A percentile compares a stretch with the other conserved stretches of the same genome.
phyloP scores from a whole-genome alignment of 202 grass and related monocot species.

The Schoenoplectus triqueter region DNA sequence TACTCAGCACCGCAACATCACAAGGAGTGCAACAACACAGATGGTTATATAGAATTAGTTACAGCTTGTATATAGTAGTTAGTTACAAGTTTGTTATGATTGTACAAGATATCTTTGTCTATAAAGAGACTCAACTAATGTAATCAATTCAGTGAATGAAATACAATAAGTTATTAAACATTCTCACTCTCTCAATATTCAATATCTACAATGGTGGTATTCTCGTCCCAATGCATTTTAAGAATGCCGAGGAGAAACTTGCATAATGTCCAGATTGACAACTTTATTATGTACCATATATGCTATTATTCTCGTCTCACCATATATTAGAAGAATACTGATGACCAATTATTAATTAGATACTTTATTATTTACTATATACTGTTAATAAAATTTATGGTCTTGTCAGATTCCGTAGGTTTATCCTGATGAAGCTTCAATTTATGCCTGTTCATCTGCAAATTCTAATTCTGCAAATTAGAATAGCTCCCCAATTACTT shows the following conservation, averaged over 20 bases:
- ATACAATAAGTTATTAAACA: no score
- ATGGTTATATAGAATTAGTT: no score
- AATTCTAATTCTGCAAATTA: conserved; percentile 15
- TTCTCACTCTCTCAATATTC: neutral
- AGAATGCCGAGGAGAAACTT: neutral
- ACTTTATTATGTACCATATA: neutral
- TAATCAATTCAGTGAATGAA: no score
- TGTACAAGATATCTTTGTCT: no score
- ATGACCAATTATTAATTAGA: conserved; percentile 5
- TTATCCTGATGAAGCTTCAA: conserved; percentile 31
- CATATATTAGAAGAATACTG: neutral
- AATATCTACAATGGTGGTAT: neutral
- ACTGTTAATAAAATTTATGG: conserved; percentile 30
- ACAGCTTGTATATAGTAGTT: no score
- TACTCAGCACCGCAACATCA: no score
- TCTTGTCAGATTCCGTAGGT: conserved; percentile 23
- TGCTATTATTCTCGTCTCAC: no score
- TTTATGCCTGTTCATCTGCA: conserved; percentile 21
- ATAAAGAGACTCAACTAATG: no score
- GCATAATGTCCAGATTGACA: neutral
- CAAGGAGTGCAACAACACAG: no score
- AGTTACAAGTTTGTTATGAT: no score
- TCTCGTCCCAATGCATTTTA: conserved; percentile 6
- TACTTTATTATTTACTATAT: conserved; percentile 7
- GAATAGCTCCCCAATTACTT: conserved; percentile 8